These are phyloP conservation scores for Neoboletus brunneissimus DNA, from an alignment of 768 basidiomycete genomes.

Conservation along the genomic window DNA sequence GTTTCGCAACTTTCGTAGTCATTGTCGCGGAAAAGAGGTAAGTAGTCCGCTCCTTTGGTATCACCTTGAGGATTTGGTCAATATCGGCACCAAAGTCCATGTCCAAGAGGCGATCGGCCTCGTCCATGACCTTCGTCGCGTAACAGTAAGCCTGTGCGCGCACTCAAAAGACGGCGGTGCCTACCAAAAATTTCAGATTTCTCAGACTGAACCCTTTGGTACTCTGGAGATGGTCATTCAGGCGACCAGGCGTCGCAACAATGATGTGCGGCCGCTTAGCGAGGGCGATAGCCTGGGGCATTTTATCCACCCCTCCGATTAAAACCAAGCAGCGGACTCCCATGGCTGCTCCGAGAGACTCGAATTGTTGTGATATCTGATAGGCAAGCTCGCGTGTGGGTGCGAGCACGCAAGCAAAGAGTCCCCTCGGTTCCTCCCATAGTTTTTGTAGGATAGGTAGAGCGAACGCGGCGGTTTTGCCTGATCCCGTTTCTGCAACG, in stretches of 20 bases:
- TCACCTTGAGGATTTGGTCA: slow-evolving; percentile 93
- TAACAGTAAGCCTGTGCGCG: background rate
- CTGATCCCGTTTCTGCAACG: slow-evolving; percentile 95
- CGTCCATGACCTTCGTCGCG: slow-evolving; percentile 79
- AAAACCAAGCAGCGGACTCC: slow-evolving; percentile 89
- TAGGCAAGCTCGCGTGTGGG: slow-evolving; percentile 98
- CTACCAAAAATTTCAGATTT: slow-evolving; percentile 81
- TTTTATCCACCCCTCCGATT: slow-evolving; percentile 94
- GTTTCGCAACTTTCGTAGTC: slow-evolving; percentile 96
- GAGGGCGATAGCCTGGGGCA: slow-evolving; percentile 86
- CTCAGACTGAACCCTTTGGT: slow-evolving; percentile 95
- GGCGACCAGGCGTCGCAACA: slow-evolving; percentile 91
- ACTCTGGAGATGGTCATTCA: slow-evolving; percentile 92
- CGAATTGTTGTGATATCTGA: slow-evolving; percentile 97
- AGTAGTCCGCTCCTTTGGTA: slow-evolving; percentile 92
- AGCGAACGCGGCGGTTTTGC: slow-evolving; percentile 97
- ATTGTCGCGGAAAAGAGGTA: slow-evolving; percentile 98
- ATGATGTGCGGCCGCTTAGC: slow-evolving; percentile 94
- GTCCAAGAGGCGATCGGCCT: slow-evolving; percentile 93
- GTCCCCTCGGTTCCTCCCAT: slow-evolving; percentile 92
- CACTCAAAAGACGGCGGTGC: slow-evolving; percentile 23
- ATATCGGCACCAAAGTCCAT: slow-evolving; percentile 96
- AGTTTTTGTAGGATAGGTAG: slow-evolving; percentile 93
- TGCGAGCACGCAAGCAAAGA: slow-evolving; percentile 91
- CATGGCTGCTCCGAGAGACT: slow-evolving; percentile 86